Evolutionary conservation across 768 basidiomycete species (phyloP).

Genomic region (Phylloporus sp.): DNA sequence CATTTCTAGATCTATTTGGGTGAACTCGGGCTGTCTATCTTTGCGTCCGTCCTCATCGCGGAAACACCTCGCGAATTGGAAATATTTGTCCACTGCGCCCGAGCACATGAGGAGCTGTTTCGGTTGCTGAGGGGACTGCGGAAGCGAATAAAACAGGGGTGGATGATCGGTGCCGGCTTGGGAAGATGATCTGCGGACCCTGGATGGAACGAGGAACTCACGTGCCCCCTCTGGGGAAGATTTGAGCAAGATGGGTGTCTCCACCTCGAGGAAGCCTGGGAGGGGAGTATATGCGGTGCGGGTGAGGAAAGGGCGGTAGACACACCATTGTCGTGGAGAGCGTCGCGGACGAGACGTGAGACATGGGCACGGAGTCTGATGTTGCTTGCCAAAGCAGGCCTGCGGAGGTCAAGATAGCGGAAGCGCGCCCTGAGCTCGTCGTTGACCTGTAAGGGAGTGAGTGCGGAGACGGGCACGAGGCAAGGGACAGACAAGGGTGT

Average conservation of each 20-base stretch:
- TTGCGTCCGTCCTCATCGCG: constrained; percentile 93
- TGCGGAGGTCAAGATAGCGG: constrained; percentile 86
- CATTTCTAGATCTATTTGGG: constrained; percentile 96
- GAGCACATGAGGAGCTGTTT: constrained; percentile 92
- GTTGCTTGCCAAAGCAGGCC: constrained; percentile 69
- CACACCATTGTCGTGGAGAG: constrained; percentile 71
- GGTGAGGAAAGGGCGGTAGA: constrained; percentile 10
- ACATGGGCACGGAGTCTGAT: constrained; percentile 78
- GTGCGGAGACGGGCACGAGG: neutral
- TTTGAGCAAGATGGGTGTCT: constrained; percentile 86
- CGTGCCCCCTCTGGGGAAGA: constrained; percentile 94
- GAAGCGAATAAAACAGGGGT: constrained; percentile 78
- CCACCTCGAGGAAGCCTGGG: constrained; percentile 86
- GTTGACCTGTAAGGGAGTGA: constrained; percentile 53
- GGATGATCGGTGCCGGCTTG: constrained; percentile 17
- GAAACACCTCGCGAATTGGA: constrained; percentile 92
- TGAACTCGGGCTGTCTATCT: constrained; percentile 96
- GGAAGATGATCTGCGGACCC: constrained; percentile 38
- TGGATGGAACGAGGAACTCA: constrained; percentile 88
- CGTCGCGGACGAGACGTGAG: constrained; percentile 69
- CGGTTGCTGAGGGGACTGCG: constrained; percentile 94
- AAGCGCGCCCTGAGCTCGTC: constrained; percentile 83
- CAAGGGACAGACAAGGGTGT: constrained; percentile 59
- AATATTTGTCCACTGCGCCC: constrained; percentile 86
- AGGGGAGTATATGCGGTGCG: constrained; percentile 7